Base-by-base conservation (phyloP, 768 basidiomycete genomes). In the Mycena filopes region DNA sequence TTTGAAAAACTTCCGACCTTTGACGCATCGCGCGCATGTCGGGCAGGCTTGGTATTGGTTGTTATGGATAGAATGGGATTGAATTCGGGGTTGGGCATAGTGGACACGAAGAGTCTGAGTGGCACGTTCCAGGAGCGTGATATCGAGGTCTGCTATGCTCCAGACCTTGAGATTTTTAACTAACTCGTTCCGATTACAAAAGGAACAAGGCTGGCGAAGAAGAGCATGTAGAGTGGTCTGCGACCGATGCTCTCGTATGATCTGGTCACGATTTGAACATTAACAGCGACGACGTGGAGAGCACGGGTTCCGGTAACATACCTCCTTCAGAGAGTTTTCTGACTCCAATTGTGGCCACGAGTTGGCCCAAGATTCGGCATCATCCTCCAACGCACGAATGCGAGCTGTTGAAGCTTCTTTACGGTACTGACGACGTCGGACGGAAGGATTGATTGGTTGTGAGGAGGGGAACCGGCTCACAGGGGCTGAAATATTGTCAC, bases 281-380 rank as follows among this genome's bases (percentile, higher is more conserved):
- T 43, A 47, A 18, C 15, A 8, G 36, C 2, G 28, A 61, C n/a
- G n/a, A 15, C 12, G 6, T 11, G 38, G 2, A 7, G 31, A 23
- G 13, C 38, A n/a, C n/a, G n/a, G n/a, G n/a, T 26, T 25, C 28
- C 31, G 20, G 10, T 47, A 12, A 29, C 21, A 26, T 16, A 63
- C 62, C 62, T 60, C 16, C 25, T 54, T 61, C 15, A 59, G 53
- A 29, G 59, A 40, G 9, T 54, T 50, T 7, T 51, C 58, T 55
- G 53, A 28, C 38, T 66, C 65, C 10, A 66, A 16, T 25, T 66
- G 58, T 0, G 65, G 65, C 65, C 59, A 66, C n/a, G 31, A n/a
- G 1, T 21, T 20, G 7, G 45, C 50, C 43, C 65, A 66, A 8
- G 33, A 18, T 9, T 23, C 33, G 23, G 21, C 2, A 11, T 63